Conservation (phyloP, 2,329 filamentous ascomycete species). For the Ceratocystis alfenasii region DNA sequence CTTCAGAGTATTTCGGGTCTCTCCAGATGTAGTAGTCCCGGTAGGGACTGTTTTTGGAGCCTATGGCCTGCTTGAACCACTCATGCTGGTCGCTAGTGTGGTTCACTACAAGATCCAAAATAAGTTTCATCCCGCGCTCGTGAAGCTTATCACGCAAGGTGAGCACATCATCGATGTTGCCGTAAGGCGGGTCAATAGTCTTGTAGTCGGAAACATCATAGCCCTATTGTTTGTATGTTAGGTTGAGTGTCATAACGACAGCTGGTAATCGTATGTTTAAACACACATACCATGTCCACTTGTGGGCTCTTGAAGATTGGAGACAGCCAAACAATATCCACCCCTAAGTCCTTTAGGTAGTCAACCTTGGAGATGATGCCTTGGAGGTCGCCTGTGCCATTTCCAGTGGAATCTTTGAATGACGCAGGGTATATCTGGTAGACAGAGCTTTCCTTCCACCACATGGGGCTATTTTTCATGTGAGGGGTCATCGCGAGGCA, state of each 20-base stretch:
- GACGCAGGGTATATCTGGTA: slow-evolving; percentile 53
- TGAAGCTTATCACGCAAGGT: slow-evolving; percentile 49
- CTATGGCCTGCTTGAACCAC: slow-evolving; percentile 58
- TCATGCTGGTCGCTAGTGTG: slow-evolving; percentile 53
- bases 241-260: background rate
- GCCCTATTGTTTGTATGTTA: slow-evolving; percentile 31
- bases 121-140: slow-evolving; percentile 51
- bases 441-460: slow-evolving; percentile 50
- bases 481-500: background rate
- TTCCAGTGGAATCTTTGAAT: slow-evolving; percentile 46
- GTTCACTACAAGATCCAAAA: slow-evolving; percentile 63
- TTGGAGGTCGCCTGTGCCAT: slow-evolving; percentile 44
- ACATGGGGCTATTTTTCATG: slow-evolving; percentile 28
- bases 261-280: background rate
- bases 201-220: slow-evolving; percentile 62
- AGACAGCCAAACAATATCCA: slow-evolving; percentile 46
- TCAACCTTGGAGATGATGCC: slow-evolving; percentile 46
- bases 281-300: slow-evolving; percentile 43
- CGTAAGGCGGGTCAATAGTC: slow-evolving; percentile 53
- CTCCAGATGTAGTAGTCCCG: slow-evolving; percentile 56
- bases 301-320: slow-evolving; percentile 43
- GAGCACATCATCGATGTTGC: slow-evolving; percentile 56
- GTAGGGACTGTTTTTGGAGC: slow-evolving; percentile 41
- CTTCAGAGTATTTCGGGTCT: slow-evolving; percentile 41
- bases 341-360: slow-evolving; percentile 43